phyloP scores from a whole-genome alignment of 257 asterid genomes.

The Solanum infundibuliforme region DNA sequence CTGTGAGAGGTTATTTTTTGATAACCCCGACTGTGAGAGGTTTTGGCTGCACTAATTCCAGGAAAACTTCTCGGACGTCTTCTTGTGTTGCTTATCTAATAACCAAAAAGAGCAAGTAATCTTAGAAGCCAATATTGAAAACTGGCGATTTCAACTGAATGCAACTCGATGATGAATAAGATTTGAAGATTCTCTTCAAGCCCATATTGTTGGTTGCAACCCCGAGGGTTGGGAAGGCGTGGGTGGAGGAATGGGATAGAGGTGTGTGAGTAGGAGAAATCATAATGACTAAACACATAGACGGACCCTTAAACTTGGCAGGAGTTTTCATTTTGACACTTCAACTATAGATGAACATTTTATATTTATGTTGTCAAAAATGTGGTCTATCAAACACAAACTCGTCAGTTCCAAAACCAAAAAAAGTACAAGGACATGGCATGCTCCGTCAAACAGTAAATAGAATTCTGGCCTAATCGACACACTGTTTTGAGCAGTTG shows the following conservation, averaged over 20 bases:
- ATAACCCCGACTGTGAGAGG: constrained; percentile 31
- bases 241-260: not conserved
- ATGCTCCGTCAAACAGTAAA: not conserved
- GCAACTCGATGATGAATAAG: not conserved
- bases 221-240: too few species aligned
- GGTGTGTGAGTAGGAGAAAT: not conserved
- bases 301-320: not conserved
- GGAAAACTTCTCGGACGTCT: constrained; percentile 23
- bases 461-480: not conserved
- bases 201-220: not conserved
- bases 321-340: not conserved
- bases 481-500: not conserved
- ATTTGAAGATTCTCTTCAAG: not conserved
- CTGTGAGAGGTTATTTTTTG: constrained; percentile 29
- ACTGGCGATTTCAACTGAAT: not conserved
- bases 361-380: not conserved
- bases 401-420: not conserved
- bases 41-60: constrained; percentile 12
- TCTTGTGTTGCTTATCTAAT: constrained; percentile 33
- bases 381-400: not conserved
- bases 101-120: constrained; percentile 4
- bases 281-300: not conserved
- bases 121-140: not conserved
- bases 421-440: not conserved
- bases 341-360: not conserved